A percentile compares a stretch with the other conserved stretches of the same genome.
Evolutionary conservation across 805 yeast genomes (phyloP).

Genomic region (Saturnispora silvae): DNA sequence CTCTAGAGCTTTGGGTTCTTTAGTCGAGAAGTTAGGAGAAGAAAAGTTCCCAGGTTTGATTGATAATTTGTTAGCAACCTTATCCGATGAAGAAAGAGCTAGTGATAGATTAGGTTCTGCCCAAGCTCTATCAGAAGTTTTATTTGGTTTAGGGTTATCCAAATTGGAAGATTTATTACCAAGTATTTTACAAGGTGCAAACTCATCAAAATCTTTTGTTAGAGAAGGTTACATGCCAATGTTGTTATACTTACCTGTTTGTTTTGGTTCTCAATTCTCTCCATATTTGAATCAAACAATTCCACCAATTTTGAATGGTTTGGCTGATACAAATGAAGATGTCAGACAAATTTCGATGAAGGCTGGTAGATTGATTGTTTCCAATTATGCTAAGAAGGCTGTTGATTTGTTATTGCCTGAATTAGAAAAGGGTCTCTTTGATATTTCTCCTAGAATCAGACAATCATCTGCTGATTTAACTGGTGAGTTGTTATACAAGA

Average conservation of each 20-base stretch:
- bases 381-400: conserved; percentile 84
- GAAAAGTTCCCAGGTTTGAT: conserved; percentile 88
- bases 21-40: conserved; percentile 94
- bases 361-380: conserved; percentile 86
- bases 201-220: conserved; percentile 53
- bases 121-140: conserved; percentile 90
- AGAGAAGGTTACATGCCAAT: conserved; percentile 92
- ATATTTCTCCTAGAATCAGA: conserved; percentile 75
- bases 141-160: conserved; percentile 79
- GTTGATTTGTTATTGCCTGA: conserved; percentile 91
- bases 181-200: conserved; percentile 58
- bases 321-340: conserved; percentile 82
- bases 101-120: conserved; percentile 97
- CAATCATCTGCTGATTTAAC: conserved; percentile 89
- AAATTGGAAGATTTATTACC: conserved; percentile 89
- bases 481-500: conserved; percentile 89
- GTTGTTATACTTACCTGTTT: conserved; percentile 80
- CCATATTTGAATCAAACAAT: conserved; percentile 79
- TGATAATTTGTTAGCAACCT: conserved; percentile 63
- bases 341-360: conserved; percentile 83
- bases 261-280: conserved; percentile 85
- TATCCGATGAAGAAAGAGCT: conserved; percentile 64
- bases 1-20: conserved; percentile 90
- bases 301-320: conserved; percentile 84
- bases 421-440: conserved; percentile 80